Base-by-base conservation (phyloP, 2,329 filamentous ascomycete genomes). In the Xylariaceae sp. region DNA sequence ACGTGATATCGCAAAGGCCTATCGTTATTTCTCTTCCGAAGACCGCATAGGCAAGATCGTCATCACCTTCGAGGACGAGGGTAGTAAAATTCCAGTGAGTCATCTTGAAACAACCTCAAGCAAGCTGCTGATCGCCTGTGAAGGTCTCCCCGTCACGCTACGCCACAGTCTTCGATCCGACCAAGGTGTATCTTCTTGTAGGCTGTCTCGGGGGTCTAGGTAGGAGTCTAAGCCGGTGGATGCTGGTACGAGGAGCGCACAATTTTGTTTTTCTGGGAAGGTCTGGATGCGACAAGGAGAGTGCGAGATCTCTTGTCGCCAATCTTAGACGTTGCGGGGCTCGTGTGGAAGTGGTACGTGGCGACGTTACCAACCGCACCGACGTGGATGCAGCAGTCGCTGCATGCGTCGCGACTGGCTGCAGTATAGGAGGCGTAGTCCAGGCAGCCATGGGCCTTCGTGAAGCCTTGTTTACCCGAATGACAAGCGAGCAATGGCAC, bases 381-480 rank as follows among this genome's bases (percentile, higher is more conserved):
- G 51, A 59, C 19, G 55, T 57, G 1, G 38, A 50, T 0, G 54
- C 53, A 7, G 61, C 63, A 5, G 47, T 54, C n/a, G 40, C 28
- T 4, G 58, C 59, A 11, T 55, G 55, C 11, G 28, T 39, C n/a
- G 9, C 40, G 1, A 33, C 39, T 0, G 48, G 52, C 1, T 33
- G 28, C 2, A 36, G 22, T 2, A 58, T 65, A 14, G 58, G 57
- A 0, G 63, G 63, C 5, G 59, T 66, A 1, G 34, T 66, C 0
- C 63, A 65, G 33, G 63, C 58, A 5, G 61, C 61, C 34, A 70
- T 72, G 68, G 65, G 67, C 44, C 64, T 71, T 12, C 58, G 64
- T 45, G 55, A 66, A 47, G 43, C 67, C 54, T 31, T 69, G 0
- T 67, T 66, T 22, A 48, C 41, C 5, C 42, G 16, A 7, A 67